phyloP scores from a whole-genome alignment of 257 asterid species.

The Perilla frutescens region DNA sequence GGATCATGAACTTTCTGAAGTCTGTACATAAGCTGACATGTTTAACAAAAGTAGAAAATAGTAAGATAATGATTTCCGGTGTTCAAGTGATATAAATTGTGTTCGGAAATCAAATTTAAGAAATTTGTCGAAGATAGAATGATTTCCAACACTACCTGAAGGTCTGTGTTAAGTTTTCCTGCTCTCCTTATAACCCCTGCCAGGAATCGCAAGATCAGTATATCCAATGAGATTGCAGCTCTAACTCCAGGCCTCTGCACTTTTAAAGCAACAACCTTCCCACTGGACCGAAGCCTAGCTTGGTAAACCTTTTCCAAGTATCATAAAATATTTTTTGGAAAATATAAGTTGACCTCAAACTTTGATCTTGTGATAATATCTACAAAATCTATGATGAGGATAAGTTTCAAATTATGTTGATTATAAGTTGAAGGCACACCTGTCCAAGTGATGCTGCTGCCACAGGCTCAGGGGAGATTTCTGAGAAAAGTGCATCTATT shows the following conservation, averaged over 20 bases:
- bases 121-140: conserved; percentile 17
- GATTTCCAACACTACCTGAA: conserved; percentile 66
- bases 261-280: conserved; percentile 88
- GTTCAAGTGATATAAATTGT: conserved; percentile 8
- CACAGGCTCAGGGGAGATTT: conserved; percentile 93
- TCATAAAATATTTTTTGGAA: conserved; percentile 21
- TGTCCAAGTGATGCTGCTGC: conserved; percentile 99
- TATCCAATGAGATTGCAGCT: conserved; percentile 95
- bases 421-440: conserved; percentile 46
- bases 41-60: conserved; percentile 22
- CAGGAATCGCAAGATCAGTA: conserved; percentile 80
- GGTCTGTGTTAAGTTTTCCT: conserved; percentile 86
- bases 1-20: not conserved
- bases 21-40: conserved; percentile 28
- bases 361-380: conserved; percentile 15
- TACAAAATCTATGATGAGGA: conserved; percentile 19
- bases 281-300: conserved; percentile 86
- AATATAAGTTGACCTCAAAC: conserved; percentile 12
- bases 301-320: conserved; percentile 75
- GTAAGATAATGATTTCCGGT: not conserved
- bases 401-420: conserved; percentile 20
- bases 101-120: conserved; percentile 20
- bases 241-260: conserved; percentile 99
- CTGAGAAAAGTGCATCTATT: conserved; percentile 80
- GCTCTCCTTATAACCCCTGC: conserved; percentile 78